A percentile compares a stretch with the other conserved stretches of the same genome.
phyloP scores from a whole-genome alignment of 2,329 filamentous ascomycete species.

The Fusarium illudens region DNA sequence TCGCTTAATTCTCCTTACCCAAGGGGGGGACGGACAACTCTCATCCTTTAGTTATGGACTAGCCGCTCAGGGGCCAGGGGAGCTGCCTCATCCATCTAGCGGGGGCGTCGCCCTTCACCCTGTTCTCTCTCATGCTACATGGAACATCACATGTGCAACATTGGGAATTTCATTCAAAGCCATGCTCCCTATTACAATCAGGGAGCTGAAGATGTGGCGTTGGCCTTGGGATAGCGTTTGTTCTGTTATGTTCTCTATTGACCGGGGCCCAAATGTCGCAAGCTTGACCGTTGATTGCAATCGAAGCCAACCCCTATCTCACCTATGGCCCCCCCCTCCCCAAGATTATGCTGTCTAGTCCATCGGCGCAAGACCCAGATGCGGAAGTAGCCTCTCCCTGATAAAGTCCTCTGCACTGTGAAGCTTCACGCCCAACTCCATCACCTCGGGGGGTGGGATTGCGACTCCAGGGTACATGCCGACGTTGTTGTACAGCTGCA shows the following conservation, averaged over 20 bases:
- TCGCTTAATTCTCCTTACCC: neutral
- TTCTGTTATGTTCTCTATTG: too few relatives aligned
- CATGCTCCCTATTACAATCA: too few relatives aligned
- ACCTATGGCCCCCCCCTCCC: neutral
- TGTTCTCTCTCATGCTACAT: neutral
- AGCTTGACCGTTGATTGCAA: neutral
- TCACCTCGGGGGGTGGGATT: constrained; percentile 13
- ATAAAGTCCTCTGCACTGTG: constrained; percentile 16
- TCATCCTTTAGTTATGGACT: neutral
- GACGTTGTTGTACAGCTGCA: constrained; percentile 19
- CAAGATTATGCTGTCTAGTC: neutral
- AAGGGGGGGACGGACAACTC: neutral
- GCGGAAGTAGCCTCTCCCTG: constrained; percentile 12
- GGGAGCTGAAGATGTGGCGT: too few relatives aligned
- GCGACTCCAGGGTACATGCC: constrained; percentile 24
- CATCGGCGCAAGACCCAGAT: neutral
- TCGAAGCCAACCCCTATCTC: neutral
- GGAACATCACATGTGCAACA: neutral
- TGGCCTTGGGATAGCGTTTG: too few relatives aligned
- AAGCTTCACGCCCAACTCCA: constrained; percentile 7
- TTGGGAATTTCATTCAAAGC: too few relatives aligned
- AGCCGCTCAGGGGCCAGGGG: neutral
- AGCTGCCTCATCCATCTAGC: neutral
- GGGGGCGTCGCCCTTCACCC: neutral
- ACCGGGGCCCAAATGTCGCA: too few relatives aligned